Conservation (phyloP, 2,329 filamentous ascomycete genomes). For the Penicillium psychrosexuale region DNA sequence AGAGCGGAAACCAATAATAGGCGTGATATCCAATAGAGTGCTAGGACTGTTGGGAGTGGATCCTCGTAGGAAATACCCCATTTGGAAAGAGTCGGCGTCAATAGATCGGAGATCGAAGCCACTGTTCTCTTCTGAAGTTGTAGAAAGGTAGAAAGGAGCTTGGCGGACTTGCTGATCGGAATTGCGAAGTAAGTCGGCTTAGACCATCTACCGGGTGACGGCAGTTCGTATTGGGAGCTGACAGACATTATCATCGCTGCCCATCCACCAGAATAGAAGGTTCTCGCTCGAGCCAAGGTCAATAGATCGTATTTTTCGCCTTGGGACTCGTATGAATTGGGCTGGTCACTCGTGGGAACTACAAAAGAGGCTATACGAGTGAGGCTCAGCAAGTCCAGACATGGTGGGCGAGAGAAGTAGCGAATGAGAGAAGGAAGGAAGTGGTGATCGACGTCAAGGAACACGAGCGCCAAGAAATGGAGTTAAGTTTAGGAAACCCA, state of each 20-base stretch:
- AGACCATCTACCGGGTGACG: too few relatives aligned
- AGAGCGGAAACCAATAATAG: neutral
- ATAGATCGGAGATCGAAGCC: neutral
- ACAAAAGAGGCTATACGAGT: neutral
- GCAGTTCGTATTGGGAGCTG: too few relatives aligned
- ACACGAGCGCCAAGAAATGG: conserved; percentile 1
- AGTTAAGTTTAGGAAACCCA: neutral
- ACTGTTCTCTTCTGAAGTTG: neutral
- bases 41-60: neutral
- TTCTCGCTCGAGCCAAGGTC: too few relatives aligned
- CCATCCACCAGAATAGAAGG: too few relatives aligned
- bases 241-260: too few relatives aligned
- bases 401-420: neutral
- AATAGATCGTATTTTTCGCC: too few relatives aligned
- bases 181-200: too few relatives aligned
- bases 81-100: neutral
- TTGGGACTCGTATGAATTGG: neutral
- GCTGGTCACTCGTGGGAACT: neutral
- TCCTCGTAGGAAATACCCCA: neutral
- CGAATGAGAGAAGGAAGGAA: neutral
- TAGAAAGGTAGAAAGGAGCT: too few relatives aligned
- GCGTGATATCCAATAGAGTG: neutral
- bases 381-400: neutral
- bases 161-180: too few relatives aligned
- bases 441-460: neutral